Percentiles rank a stretch among this genome's conserved stretches.
Conservation (phyloP, 257 asterid species). For the Solanum medicagineum region DNA sequence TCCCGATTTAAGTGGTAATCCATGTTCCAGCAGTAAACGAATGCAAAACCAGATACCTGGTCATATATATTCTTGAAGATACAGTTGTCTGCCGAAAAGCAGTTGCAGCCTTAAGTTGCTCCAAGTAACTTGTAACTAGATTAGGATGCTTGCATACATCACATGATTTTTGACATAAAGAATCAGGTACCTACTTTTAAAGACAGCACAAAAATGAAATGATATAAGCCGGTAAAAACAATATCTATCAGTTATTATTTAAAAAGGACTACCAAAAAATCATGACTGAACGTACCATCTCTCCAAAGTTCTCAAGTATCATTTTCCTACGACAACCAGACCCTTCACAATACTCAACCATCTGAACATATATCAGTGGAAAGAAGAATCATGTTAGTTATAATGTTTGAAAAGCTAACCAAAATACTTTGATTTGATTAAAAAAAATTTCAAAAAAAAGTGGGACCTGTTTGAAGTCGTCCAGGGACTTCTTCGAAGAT, state of each 20-base stretch:
- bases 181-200: slow-evolving; percentile 48
- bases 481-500: slow-evolving; percentile 56
- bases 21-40: not conserved
- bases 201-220: slow-evolving; percentile 8
- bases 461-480: slow-evolving; percentile 52
- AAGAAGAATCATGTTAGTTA: not conserved
- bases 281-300: slow-evolving; percentile 39
- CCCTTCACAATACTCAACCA: slow-evolving; percentile 80
- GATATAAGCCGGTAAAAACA: slow-evolving; percentile 1
- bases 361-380: slow-evolving; percentile 33
- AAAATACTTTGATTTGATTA: not conserved
- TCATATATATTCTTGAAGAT: slow-evolving; percentile 61
- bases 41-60: slow-evolving; percentile 43
- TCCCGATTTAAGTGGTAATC: not conserved
- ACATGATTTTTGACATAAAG: slow-evolving; percentile 69
- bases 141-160: slow-evolving; percentile 78
- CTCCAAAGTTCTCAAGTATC: slow-evolving; percentile 87
- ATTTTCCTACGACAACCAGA: slow-evolving; percentile 85
- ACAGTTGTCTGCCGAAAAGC: slow-evolving; percentile 37
- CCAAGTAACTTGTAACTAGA: slow-evolving; percentile 57
- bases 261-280: not conserved
- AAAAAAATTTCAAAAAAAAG: not conserved
- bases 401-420: not conserved
- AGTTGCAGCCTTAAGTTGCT: slow-evolving; percentile 48
- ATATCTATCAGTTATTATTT: slow-evolving; percentile 1